A percentile compares a stretch with the other conserved stretches of the same genome.
Conservation (phyloP, 306 rosid genomes). For the Cucurbita maxima region DNA sequence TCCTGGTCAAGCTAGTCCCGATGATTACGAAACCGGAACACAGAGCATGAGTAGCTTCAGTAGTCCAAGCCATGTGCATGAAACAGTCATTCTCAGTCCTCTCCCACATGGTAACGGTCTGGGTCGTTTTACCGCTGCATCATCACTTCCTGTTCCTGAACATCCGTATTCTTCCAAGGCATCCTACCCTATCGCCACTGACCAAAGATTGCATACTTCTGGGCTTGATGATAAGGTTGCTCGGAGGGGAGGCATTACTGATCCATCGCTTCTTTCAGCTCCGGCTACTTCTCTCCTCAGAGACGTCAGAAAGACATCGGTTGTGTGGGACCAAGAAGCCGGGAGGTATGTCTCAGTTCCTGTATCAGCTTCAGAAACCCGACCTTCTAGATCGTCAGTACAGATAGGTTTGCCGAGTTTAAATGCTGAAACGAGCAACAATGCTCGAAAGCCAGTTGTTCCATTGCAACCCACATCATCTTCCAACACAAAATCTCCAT, state of each 20-base stretch:
- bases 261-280: constrained; percentile 48
- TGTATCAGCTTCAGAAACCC: constrained; percentile 60
- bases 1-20: constrained; percentile 85
- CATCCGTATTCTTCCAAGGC: constrained; percentile 45
- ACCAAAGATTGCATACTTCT: constrained; percentile 29
- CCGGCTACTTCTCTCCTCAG: constrained; percentile 63
- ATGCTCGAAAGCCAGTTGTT: constrained; percentile 31
- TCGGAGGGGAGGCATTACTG: constrained; percentile 41
- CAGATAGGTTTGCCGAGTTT: constrained; percentile 36
- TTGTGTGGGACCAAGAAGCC: constrained; percentile 99
- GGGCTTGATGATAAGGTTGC: constrained; percentile 56
- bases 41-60: constrained; percentile 94
- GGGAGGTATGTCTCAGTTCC: constrained; percentile 93
- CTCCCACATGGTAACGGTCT: constrained; percentile 57
- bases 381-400: constrained; percentile 35
- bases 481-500: constrained; percentile 34
- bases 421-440: constrained; percentile 37
- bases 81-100: constrained; percentile 82
- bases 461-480: constrained; percentile 41
- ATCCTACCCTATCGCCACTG: constrained; percentile 30
- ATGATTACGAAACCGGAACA: constrained; percentile 85
- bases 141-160: constrained; percentile 46
- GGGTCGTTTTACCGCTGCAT: constrained; percentile 43
- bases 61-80: constrained; percentile 83
- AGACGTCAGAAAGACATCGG: constrained; percentile 82